Conservation (phyloP, 208 protist genomes). For the Acanthamoeba royreba region DNA sequence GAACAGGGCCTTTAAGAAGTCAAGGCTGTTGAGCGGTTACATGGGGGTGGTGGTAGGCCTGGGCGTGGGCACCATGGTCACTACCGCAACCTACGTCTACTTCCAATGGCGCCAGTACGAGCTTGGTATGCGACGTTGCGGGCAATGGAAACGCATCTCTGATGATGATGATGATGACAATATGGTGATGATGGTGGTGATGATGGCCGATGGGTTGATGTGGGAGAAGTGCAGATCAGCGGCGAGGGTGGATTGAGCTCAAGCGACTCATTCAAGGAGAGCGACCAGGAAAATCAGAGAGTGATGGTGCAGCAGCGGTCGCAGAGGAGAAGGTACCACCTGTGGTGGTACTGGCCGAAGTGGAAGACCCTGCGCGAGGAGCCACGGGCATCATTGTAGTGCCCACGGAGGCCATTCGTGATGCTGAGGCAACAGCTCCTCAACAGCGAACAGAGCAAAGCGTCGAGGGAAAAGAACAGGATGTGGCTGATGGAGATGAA, state of each 20-base stretch:
- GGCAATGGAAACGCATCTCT: too few species aligned
- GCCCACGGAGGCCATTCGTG: too few species aligned
- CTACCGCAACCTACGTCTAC: neutral
- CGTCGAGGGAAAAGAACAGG: neutral
- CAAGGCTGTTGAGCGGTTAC: neutral
- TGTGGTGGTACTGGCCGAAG: too few species aligned
- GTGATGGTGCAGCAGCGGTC: neutral
- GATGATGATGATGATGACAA: neutral
- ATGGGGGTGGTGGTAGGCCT: neutral
- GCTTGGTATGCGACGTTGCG: neutral
- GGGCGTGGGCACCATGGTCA: neutral
- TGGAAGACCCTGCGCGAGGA: too few species aligned
- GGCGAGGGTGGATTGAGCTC: neutral
- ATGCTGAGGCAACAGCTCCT: too few species aligned
- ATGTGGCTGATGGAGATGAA: neutral
- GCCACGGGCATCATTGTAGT: too few species aligned
- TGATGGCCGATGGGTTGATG: too few species aligned
- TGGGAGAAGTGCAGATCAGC: too few species aligned
- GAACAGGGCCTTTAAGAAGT: neutral
- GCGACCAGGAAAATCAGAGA: too few species aligned
- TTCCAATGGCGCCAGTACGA: neutral
- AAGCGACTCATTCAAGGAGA: neutral
- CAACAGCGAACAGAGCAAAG: neutral
- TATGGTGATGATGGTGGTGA: neutral
- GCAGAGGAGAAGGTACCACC: too few species aligned